Base-by-base conservation (phyloP, 2,329 filamentous ascomycete species). In the Sclerotinia sclerotiorum region DNA sequence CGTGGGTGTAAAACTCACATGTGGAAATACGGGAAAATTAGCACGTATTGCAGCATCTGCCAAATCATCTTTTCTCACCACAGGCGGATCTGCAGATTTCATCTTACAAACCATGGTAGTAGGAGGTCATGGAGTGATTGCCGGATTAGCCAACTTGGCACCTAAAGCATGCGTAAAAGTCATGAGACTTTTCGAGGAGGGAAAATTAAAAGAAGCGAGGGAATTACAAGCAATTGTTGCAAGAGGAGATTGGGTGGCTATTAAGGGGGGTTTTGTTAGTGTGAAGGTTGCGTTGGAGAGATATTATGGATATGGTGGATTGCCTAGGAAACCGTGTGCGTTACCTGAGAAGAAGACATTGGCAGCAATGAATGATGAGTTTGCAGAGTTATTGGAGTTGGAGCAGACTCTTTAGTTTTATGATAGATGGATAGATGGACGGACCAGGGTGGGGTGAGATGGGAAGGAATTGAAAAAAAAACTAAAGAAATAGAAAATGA, bases 171-270 rank as follows among this genome's bases (percentile, higher is more conserved):
- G 88, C 76, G 83, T 87, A 27, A 79, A 84, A 74, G 78, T 91
- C 17, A 78, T 86, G 69, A 79, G 85, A 69, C 80, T 90, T 7
- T 89, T 85, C 76, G 80, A 82, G 58, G 76, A 80, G 15, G 88
- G 88, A 39, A 81, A 84, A 68, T 69, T 83, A 17, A 79, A 83
- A 4, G 84, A 89, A 72, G 89, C 89, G 1, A 81, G 83, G 60
- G 82, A 83, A 72, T 75, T 90, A 73, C 89, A 90, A 78, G 84
- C 81, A 24, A 77, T 88, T 35, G 82, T 90, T 24, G 87, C 87
- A 1, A 79, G 84, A 39, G 88, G 86, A 17, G 88, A 91, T 77
- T 90, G 88, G 88, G 84, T 82, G 0, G 86, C 86, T 54, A 90
- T 89, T 70, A 82, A 88, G 73, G 86, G 86, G 8, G 88, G 88